phyloP scores from a whole-genome alignment of 805 yeast genomes.

The Starmerella cellae region DNA sequence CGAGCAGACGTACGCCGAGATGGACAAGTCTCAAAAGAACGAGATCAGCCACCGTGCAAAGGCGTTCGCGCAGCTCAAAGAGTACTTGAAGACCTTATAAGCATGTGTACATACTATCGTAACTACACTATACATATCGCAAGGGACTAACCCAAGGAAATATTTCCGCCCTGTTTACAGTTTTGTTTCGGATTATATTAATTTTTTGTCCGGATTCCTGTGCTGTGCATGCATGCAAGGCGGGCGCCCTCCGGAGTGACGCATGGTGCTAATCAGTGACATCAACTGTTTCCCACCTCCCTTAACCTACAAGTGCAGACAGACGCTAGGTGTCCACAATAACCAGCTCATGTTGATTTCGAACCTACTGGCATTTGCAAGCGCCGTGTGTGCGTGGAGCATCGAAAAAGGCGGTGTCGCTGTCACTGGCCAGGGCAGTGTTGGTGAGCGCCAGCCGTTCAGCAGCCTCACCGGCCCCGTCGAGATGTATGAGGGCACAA shows the following conservation, averaged over 20 bases:
- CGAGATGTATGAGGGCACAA: conserved; percentile 11
- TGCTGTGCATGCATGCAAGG: too few relatives aligned
- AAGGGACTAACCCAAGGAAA: too few relatives aligned
- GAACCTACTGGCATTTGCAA: background rate
- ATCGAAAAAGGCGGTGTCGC: conserved; percentile 19
- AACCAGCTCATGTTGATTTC: background rate
- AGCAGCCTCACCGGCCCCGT: conserved; percentile 10
- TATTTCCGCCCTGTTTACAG: too few relatives aligned
- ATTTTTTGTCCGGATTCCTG: too few relatives aligned
- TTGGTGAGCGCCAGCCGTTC: conserved; percentile 15
- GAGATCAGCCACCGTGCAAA: conserved; percentile 73
- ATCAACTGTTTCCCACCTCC: too few relatives aligned
- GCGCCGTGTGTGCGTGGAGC: conserved; percentile 22
- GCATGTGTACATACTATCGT: too few relatives aligned
- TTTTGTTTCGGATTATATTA: too few relatives aligned
- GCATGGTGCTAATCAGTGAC: too few relatives aligned
- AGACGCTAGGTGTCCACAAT: background rate
- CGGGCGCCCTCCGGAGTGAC: too few relatives aligned
- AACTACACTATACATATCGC: too few relatives aligned
- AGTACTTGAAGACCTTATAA: conserved; percentile 27
- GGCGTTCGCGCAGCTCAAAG: conserved; percentile 63
- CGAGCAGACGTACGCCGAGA: conserved; percentile 68
- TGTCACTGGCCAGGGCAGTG: conserved; percentile 17
- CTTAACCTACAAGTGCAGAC: too few relatives aligned
- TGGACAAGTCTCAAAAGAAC: conserved; percentile 67